Evolutionary conservation across 108 stramenopile species (phyloP).

Genomic region (Stephanodiscus triporus): DNA sequence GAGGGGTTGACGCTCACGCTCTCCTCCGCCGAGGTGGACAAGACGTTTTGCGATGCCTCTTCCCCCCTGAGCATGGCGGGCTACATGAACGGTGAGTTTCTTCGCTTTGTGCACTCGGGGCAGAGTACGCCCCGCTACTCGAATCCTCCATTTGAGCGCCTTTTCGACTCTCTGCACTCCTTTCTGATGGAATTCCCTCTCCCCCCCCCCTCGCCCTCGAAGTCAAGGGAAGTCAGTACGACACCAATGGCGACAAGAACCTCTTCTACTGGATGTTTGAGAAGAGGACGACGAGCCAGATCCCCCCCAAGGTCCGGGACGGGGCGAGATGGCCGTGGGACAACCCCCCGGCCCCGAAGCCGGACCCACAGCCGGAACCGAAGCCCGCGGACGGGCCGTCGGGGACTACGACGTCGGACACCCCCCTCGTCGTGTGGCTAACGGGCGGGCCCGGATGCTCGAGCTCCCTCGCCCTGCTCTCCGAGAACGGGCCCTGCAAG

Average conservation of each 20-base stretch:
- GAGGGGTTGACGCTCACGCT: constrained; percentile 32
- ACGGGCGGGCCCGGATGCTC: constrained; percentile 95
- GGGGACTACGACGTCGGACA: constrained; percentile 18
- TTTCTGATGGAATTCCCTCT: background rate
- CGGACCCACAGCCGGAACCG: no score
- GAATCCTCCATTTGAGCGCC: no score
- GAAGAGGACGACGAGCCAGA: constrained; percentile 59
- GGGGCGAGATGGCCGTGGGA: constrained; percentile 17
- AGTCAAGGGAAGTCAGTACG: constrained; percentile 51
- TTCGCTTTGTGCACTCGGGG: background rate
- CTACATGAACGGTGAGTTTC: constrained; percentile 48
- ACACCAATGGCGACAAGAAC: constrained; percentile 77
- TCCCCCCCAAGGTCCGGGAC: background rate
- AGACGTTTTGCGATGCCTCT: constrained; percentile 50
- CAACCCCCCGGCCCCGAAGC: background rate
- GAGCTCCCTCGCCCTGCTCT: constrained; percentile 86
- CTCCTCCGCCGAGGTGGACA: constrained; percentile 31
- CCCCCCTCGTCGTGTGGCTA: constrained; percentile 93
- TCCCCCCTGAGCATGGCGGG: constrained; percentile 46
- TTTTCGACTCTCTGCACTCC: no score
- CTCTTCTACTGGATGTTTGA: constrained; percentile 98
- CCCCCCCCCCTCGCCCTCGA: background rate
- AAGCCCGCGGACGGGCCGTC: background rate
- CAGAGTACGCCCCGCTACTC: no score
- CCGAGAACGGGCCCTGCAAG: constrained; percentile 96